Evolutionary conservation across 257 asterid genomes (phyloP).

Genomic region (Fraxinus excelsior): DNA sequence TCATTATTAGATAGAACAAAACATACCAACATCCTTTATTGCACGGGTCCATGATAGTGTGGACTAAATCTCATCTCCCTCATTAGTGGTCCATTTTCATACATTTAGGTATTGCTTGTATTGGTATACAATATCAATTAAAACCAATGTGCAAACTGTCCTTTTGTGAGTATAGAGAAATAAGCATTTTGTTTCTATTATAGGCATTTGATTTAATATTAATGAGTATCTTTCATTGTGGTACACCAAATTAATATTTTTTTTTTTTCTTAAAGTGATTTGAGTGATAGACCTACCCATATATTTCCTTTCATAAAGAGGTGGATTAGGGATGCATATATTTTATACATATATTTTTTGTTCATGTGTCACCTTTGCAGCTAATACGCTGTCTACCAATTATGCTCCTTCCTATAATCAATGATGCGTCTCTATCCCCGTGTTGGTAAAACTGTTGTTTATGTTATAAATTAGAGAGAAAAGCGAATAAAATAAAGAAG

Average conservation of each 20-base stretch:
- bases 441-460: too few species aligned
- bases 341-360: conserved; percentile 21
- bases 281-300: conserved; percentile 21
- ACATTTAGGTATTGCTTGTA: conserved; percentile 27
- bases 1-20: too few species aligned
- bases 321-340: conserved; percentile 30
- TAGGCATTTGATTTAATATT: conserved; percentile 22
- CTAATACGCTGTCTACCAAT: conserved; percentile 43
- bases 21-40: not conserved
- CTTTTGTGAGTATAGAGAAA: conserved; percentile 15
- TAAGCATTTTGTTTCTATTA: conserved; percentile 35
- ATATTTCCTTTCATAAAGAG: conserved; percentile 32
- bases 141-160: conserved; percentile 30
- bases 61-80: conserved; percentile 24
- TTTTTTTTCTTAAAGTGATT: not conserved
- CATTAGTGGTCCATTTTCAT: conserved; percentile 23
- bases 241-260: conserved; percentile 3
- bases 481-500: too few species aligned
- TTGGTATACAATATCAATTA: conserved; percentile 38
- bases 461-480: too few species aligned
- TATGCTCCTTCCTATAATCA: conserved; percentile 33
- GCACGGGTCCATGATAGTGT: conserved; percentile 15
- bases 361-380: conserved; percentile 26
- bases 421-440: conserved; percentile 26
- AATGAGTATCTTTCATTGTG: conserved; percentile 19